Base-by-base conservation (phyloP, 176 grass and related monocot species). In the Hyparrhenia diplandra region DNA sequence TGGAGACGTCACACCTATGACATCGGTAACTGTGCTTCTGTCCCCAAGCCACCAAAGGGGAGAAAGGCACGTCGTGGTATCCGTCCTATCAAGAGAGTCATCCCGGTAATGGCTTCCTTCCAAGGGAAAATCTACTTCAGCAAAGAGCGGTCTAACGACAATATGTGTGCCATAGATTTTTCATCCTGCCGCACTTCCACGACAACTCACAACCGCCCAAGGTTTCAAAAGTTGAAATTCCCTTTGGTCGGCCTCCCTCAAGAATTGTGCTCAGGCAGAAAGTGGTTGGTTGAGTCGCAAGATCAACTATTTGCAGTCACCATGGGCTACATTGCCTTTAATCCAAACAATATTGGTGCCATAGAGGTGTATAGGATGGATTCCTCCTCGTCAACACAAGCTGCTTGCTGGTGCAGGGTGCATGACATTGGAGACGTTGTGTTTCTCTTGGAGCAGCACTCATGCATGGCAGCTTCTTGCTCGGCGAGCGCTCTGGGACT, bases 221-320 rank as follows among this genome's bases (percentile, higher is more conserved):
- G 0, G 1, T 59, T 59, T 10, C 57, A 59, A 5, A 25, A 27
- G 0, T 25, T 59, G 0, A 24, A 27, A 3, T 0, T 25, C 55
- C 23, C 9, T 0, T 0, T 0, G 0, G 16, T 51, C 2, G 18
- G 6, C 8, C 49, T 52, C 49, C 49, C 49, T 0, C 0, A 52
- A 0, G 18, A 2, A 20, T 52, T 52, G 18, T 52, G 4, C 45
- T 16, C 45, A 0, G 45, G 45, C 4, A 14, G 3, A 14, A 3
- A 16, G 13, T 47, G 14, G 45, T 17, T 52, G 17, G 49, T 52
- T 52, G 49, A 52, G 49, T 52, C 49, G 6, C 49, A 51, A 1
- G 49, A 52, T 52, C 17, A 52, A 52, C 49, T 52, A 5, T 52
- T 52, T 21, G 17, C 3, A 0, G 49, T 52, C 2, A 8, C 18